Evolutionary conservation across 1,284 basidiomycete species (phyloP).

Genomic region (Chiua sp.): DNA sequence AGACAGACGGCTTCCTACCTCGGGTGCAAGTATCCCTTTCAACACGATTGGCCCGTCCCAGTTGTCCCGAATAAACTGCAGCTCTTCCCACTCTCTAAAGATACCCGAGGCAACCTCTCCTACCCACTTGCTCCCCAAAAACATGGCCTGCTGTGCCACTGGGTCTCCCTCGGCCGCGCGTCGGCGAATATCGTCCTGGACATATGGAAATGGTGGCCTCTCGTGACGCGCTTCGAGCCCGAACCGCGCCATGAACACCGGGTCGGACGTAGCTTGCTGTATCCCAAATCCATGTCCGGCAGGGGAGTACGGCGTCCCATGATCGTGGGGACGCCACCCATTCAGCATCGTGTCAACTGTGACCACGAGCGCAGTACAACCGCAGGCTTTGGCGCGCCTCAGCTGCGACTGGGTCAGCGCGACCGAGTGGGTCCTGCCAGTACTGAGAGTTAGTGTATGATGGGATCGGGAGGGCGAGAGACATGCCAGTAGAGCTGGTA

Average conservation of each 20-base stretch:
- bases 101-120: conserved; percentile 61
- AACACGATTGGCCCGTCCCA: conserved; percentile 75
- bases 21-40: conserved; percentile 68
- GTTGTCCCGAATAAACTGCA: conserved; percentile 63
- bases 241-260: conserved; percentile 67
- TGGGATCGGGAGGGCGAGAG: background rate
- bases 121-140: conserved; percentile 60
- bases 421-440: conserved; percentile 57
- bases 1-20: conserved; percentile 34
- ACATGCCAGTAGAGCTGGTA: conserved; percentile 81
- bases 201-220: conserved; percentile 60
- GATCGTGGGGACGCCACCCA: conserved; percentile 74
- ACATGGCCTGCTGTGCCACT: conserved; percentile 44
- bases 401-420: conserved; percentile 71
- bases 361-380: conserved; percentile 71
- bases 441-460: background rate
- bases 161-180: conserved; percentile 51
- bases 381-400: conserved; percentile 63
- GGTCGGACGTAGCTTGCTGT: conserved; percentile 68
- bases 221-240: conserved; percentile 49
- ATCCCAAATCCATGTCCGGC: conserved; percentile 64
- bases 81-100: conserved; percentile 68
- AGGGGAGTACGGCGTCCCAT: conserved; percentile 63
- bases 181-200: conserved; percentile 48
- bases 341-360: conserved; percentile 71